Evolutionary conservation across 345 rosid species (phyloP).

Genomic region (Eutrema yunnanense): DNA sequence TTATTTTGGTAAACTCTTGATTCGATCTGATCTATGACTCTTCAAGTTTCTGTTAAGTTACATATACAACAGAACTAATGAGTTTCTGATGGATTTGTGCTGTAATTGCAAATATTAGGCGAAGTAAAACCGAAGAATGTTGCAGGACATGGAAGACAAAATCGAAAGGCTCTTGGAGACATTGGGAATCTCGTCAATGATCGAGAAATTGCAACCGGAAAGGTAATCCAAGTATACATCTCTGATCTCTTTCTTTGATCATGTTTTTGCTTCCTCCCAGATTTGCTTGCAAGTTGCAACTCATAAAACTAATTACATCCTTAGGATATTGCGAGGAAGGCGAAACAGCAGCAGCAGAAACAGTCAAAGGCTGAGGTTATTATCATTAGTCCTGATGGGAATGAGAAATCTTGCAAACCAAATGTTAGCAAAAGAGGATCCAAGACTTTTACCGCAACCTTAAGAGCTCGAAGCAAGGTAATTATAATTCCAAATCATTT

Average conservation of each 20-base stretch:
- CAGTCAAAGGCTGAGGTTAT: conserved; percentile 37
- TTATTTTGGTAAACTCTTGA: neutral
- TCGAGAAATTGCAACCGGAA: conserved; percentile 34
- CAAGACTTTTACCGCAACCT: conserved; percentile 56
- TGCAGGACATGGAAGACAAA: conserved; percentile 41
- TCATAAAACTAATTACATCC: neutral
- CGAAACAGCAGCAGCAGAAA: conserved; percentile 17
- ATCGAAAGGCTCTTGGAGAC: conserved; percentile 60
- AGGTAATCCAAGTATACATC: conserved; percentile 29
- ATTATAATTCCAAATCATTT: neutral
- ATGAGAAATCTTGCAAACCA: conserved; percentile 32
- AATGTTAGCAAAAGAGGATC: conserved; percentile 26
- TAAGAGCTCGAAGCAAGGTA: conserved; percentile 80
- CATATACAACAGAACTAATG: neutral
- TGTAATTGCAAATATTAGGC: conserved; percentile 19
- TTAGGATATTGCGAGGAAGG: conserved; percentile 1
- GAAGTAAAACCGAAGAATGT: conserved; percentile 49
- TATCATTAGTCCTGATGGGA: conserved; percentile 52
- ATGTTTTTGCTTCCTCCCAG: neutral
- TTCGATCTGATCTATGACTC: neutral
- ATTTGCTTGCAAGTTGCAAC: neutral
- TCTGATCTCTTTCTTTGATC: neutral
- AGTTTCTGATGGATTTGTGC: neutral
- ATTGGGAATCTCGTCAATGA: conserved; percentile 64
- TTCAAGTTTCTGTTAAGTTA: neutral